A percentile compares a stretch with the other conserved stretches of the same genome.
Conservation (phyloP, 2,329 filamentous ascomycete species). For the Trichoderma simmonsii region DNA sequence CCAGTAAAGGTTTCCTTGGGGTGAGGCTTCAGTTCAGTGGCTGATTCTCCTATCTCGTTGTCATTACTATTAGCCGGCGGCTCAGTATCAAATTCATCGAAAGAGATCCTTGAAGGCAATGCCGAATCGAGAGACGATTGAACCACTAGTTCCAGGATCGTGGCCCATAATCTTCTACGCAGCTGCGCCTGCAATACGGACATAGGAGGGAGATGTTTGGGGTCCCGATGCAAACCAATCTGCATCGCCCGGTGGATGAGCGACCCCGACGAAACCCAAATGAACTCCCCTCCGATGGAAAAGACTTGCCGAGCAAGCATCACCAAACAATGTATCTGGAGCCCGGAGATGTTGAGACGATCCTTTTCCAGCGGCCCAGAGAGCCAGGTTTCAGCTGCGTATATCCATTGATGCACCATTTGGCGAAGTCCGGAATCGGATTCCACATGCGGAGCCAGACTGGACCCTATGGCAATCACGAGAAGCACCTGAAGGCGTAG, state of each 20-base stretch:
- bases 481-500: conserved; percentile 51
- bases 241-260: conserved; percentile 52
- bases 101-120: conserved; percentile 45
- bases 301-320: conserved; percentile 47
- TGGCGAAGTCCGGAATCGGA: conserved; percentile 33
- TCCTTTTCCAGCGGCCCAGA: conserved; percentile 45
- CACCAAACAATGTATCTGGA: conserved; percentile 54
- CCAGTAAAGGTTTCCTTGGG: not conserved
- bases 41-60: not conserved
- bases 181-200: conserved; percentile 49
- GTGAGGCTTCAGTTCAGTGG: not conserved
- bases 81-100: conserved; percentile 48
- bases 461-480: not conserved
- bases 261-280: conserved; percentile 50
- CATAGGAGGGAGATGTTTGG: conserved; percentile 47
- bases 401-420: conserved; percentile 51
- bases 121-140: conserved; percentile 52
- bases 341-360: conserved; percentile 43
- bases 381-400: conserved; percentile 52
- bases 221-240: conserved; percentile 58
- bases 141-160: conserved; percentile 52
- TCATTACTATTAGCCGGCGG: conserved; percentile 42
- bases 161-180: conserved; percentile 54
- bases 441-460: conserved; percentile 45
- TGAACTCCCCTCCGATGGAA: conserved; percentile 47